These are phyloP conservation scores for sorghum (Sorghum bicolor) DNA, from an alignment of 176 grass and related monocot genomes.

Conservation along the genomic window DNA sequence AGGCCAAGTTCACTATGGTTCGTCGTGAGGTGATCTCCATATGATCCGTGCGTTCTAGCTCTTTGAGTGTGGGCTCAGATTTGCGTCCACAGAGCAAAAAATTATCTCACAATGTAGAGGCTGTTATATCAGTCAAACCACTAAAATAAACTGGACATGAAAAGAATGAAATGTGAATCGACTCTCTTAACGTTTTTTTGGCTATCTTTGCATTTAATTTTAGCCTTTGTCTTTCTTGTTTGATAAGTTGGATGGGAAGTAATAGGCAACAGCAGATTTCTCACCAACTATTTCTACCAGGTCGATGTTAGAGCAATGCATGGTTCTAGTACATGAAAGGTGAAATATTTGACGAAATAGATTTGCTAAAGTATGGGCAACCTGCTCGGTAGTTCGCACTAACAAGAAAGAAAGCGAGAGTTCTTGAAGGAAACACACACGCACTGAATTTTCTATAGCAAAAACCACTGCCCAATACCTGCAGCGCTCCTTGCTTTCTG, in stretches of 20 bases:
- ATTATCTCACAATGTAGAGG: too few species aligned
- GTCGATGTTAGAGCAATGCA: background rate
- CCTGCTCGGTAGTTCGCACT: constrained; percentile 9
- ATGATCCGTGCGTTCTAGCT: too few species aligned
- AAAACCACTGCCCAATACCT: constrained; percentile 6
- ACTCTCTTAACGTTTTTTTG: background rate
- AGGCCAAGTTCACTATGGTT: too few species aligned
- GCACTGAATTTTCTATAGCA: background rate
- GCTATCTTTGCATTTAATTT: background rate
- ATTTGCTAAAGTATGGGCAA: constrained; percentile 33
- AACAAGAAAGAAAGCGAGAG: constrained; percentile 26
- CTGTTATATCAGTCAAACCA: too few species aligned
- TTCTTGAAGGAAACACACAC: background rate
- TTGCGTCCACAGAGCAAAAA: too few species aligned
- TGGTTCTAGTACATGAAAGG: constrained; percentile 29
- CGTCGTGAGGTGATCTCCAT: too few species aligned
- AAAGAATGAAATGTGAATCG: background rate
- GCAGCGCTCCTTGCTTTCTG: constrained; percentile 19
- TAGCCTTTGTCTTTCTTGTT: background rate
- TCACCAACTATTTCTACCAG: constrained; percentile 22
- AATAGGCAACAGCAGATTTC: constrained; percentile 25
- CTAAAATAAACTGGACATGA: background rate
- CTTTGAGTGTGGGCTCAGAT: too few species aligned
- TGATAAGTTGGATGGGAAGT: constrained; percentile 21
- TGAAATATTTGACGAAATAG: background rate